Evolutionary conservation across 805 yeast genomes (phyloP).

Genomic region (Crinitomyces ghanaensis): DNA sequence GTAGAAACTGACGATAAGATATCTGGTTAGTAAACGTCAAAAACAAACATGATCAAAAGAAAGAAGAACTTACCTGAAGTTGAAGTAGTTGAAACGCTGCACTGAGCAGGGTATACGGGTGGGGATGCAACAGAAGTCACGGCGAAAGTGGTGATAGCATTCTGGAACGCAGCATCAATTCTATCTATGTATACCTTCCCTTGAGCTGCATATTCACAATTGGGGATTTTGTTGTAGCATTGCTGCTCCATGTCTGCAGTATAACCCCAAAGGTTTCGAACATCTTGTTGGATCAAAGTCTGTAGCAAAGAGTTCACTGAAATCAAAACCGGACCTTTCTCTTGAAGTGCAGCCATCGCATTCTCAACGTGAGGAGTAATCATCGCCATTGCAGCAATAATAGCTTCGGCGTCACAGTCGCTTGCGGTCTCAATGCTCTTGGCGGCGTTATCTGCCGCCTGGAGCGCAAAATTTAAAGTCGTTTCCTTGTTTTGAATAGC

Average conservation of each 20-base stretch:
- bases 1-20: neutral
- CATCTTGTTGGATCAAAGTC: too few relatives aligned
- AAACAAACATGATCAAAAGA: slow-evolving; percentile 7
- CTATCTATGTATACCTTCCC: neutral
- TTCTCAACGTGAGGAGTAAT: slow-evolving; percentile 10
- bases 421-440: slow-evolving; percentile 9
- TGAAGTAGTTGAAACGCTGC: neutral
- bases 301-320: too few relatives aligned
- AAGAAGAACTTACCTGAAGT: slow-evolving; percentile 1
- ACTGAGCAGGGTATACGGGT: slow-evolving; percentile 1
- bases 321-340: slow-evolving; percentile 12
- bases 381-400: slow-evolving; percentile 4
- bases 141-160: neutral
- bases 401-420: slow-evolving; percentile 9
- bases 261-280: slow-evolving; percentile 14
- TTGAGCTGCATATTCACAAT: neutral
- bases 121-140: neutral
- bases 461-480: slow-evolving; percentile 14
- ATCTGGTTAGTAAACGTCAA: slow-evolving; percentile 3
- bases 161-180: slow-evolving; percentile 2
- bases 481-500: slow-evolving; percentile 20
- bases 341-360: slow-evolving; percentile 14
- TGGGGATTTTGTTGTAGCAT: slow-evolving; percentile 9
- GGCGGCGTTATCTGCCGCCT: slow-evolving; percentile 7
- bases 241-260: slow-evolving; percentile 14